Evolutionary conservation across 768 basidiomycete genomes (phyloP).

Genomic region (Termitomyces sp.): DNA sequence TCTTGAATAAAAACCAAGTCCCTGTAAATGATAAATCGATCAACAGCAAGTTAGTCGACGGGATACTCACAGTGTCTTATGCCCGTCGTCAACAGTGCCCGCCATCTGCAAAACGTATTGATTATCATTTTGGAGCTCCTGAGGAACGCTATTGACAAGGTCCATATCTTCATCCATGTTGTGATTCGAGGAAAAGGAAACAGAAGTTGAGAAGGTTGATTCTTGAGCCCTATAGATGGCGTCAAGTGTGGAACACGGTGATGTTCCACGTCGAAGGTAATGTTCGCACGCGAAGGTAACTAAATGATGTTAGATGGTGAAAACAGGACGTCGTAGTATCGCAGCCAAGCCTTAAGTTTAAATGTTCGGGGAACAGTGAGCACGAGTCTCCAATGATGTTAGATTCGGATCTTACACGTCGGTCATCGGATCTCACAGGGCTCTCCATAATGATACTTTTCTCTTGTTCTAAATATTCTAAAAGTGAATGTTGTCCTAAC

Average conservation of each 20-base stretch:
- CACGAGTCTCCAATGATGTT: constrained; percentile 24
- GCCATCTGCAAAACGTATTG: constrained; percentile 23
- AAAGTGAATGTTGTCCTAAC: constrained; percentile 24
- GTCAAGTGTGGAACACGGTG: constrained; percentile 1
- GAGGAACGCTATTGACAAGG: constrained; percentile 37
- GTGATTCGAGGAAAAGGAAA: constrained; percentile 15
- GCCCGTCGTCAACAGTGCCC: constrained; percentile 26
- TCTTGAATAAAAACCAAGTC: constrained; percentile 96
- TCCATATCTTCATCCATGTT: constrained; percentile 82
- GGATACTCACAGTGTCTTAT: constrained; percentile 70
- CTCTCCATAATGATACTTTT: neutral
- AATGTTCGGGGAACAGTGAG: constrained; percentile 15
- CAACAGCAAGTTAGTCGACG: constrained; percentile 13
- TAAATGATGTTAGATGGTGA: constrained; percentile 21
- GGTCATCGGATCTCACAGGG: constrained; percentile 23
- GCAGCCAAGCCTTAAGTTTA: constrained; percentile 15
- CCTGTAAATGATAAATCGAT: constrained; percentile 30
- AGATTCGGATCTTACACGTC: constrained; percentile 43
- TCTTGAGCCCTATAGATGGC: constrained; percentile 9
- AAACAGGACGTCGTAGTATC: constrained; percentile 7
- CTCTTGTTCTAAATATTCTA: neutral
- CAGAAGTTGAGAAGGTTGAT: constrained; percentile 4
- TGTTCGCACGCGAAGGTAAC: constrained; percentile 4
- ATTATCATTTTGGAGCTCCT: constrained; percentile 29
- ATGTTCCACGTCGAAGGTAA: neutral